Evolutionary conservation across 2,329 filamentous ascomycete genomes (phyloP), one percentile per base, ranked within the genome.

Genomic region (Aspergillus puulaauensis): DNA sequence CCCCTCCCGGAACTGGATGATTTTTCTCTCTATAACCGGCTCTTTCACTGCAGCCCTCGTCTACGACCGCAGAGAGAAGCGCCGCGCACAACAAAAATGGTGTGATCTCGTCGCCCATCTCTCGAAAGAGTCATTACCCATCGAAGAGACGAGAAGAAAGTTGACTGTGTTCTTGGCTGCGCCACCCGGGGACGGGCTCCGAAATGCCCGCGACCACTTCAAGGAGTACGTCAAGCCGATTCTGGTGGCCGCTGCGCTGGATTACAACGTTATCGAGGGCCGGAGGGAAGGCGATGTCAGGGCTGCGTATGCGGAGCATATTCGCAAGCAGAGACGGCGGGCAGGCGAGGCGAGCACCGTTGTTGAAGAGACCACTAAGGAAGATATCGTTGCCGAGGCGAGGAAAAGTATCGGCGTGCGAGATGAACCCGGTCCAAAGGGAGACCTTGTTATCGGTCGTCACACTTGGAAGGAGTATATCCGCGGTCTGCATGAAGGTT

Each of bases 391-490:
- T 6, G 81, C 86, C 58, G 80, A 83, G 9, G 77, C 89, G 52
- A 83, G 93, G 66, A 79, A 82, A 68, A 83, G 80, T 63, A 86
- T 86, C 60, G 88, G 88, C 6, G 84, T 93, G 9, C 81, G 79
- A 24, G 86, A 90, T 35, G 93, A 89, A 69, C 81, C 87, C 4
- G 93, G 90, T 9, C 80, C 89, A 21, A 83, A 84, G 61, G 95
- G 95, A 45, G 93, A 98, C 71, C 82, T 99, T 52, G 86, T 98
- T 17, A 86, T 99, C 66, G 95, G 95, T 12, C 82, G 93, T 56
- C 90, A 97, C 72, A 88, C 93, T 9, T 99, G 95, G 95, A 99
- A 97, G 77, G 95, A 99, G 76, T 99, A 98, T 73, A 80, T 98
- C 23, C 84, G 93, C 58, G 95, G 95, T 46, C 71, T 98, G 64